A percentile compares a stretch with the other conserved stretches of the same genome.
Conservation (phyloP, 495 filamentous ascomycete genomes). For the Podospora comata region DNA sequence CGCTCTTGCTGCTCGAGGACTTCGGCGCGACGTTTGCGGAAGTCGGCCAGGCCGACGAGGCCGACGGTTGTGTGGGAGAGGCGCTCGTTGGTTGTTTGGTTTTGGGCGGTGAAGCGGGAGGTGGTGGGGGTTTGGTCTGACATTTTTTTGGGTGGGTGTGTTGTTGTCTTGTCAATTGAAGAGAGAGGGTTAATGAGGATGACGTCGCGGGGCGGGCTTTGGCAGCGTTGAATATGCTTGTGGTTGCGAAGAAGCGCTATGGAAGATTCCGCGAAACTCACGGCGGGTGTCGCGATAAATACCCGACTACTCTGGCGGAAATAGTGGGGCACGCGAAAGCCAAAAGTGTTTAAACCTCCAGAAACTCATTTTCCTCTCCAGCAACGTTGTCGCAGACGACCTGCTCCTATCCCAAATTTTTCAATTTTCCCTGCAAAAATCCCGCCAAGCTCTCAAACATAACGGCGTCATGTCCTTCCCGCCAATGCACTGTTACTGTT, state of each 20-base stretch:
- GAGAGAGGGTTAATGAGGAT: neutral
- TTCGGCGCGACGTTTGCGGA: conserved; percentile 94
- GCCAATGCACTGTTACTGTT: conserved; percentile 62
- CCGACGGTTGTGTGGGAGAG: conserved; percentile 91
- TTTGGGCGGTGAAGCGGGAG: conserved; percentile 74
- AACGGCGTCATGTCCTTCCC: conserved; percentile 67
- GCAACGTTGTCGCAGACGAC: neutral
- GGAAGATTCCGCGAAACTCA: too few species aligned
- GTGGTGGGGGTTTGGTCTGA: conserved; percentile 30
- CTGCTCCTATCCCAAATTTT: conserved; percentile 10
- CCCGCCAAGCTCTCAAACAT: conserved; percentile 89
- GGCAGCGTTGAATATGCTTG: too few species aligned
- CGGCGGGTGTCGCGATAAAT: too few species aligned
- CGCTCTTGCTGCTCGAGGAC: conserved; percentile 86
- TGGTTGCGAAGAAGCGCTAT: too few species aligned
- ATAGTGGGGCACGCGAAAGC: too few species aligned
- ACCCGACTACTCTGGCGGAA: too few species aligned
- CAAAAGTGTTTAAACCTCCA: too few species aligned
- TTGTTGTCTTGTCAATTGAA: neutral
- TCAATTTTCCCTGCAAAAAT: conserved; percentile 50
- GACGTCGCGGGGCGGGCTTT: too few species aligned
- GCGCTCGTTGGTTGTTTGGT: conserved; percentile 80
- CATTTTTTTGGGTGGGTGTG: conserved; percentile 25
- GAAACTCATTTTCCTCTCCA: too few species aligned
- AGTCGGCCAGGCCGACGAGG: conserved; percentile 87